A percentile compares a stretch with the other conserved stretches of the same genome.
Evolutionary conservation across 2,329 filamentous ascomycete species (phyloP).

Genomic region (Rutstroemia sp.): DNA sequence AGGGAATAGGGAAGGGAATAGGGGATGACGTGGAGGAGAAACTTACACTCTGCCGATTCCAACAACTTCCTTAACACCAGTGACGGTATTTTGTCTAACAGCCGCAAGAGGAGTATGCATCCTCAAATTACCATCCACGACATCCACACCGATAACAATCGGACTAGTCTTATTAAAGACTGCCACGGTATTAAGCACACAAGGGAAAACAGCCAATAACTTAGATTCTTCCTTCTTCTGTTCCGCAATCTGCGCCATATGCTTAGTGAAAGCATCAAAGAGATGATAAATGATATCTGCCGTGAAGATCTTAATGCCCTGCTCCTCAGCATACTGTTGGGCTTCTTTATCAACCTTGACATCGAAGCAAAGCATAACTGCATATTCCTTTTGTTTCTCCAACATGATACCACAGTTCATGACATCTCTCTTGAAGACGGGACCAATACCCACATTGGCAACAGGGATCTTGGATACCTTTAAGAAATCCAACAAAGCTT

Average conservation of each 20-base stretch:
- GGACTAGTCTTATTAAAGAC: conserved; percentile 98
- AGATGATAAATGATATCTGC: conserved; percentile 99
- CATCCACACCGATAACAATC: conserved; percentile 93
- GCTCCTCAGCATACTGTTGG: conserved; percentile 79
- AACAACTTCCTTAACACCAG: conserved; percentile 77
- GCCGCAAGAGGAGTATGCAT: conserved; percentile 86
- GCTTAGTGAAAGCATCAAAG: conserved; percentile 92
- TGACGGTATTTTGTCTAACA: conserved; percentile 73
- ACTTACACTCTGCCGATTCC: conserved; percentile 71
- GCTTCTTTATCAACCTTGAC: conserved; percentile 99
- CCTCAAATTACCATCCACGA: conserved; percentile 79
- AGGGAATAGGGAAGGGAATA: no score
- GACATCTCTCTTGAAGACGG: conserved; percentile 95
- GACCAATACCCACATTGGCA: conserved; percentile 92
- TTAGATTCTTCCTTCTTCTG: conserved; percentile 96
- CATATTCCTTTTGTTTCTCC: conserved; percentile 89
- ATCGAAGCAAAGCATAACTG: conserved; percentile 99
- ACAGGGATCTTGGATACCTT: conserved; percentile 96
- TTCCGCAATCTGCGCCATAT: conserved; percentile 81
- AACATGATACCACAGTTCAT: conserved; percentile 95
- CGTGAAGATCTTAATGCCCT: conserved; percentile 95
- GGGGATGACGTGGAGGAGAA: not conserved
- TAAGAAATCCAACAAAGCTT: conserved; percentile 93
- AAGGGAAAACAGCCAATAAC: conserved; percentile 93
- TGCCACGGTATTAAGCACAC: conserved; percentile 79